Percentiles rank a stretch among this genome's conserved stretches.
Evolutionary conservation across 2,329 filamentous ascomycete genomes (phyloP).

Genomic region (Sarocladium kiliense): DNA sequence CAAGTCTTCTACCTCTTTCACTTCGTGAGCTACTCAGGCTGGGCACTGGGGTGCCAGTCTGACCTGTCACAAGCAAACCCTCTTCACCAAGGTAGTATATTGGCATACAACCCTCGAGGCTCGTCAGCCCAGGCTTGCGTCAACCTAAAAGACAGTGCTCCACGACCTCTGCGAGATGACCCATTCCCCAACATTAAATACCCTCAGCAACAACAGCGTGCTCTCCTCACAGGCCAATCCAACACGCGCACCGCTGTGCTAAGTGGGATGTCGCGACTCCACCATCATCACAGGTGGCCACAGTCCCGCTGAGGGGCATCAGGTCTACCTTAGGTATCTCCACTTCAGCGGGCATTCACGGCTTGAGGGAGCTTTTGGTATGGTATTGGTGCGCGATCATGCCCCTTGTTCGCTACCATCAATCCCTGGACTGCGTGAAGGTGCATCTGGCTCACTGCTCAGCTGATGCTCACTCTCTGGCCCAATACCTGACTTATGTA

Average conservation of each 20-base stretch:
- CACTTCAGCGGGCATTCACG: slow-evolving; percentile 7
- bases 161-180: not conserved
- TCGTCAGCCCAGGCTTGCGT: too few relatives aligned
- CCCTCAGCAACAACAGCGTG: not conserved
- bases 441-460: too few relatives aligned
- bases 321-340: not conserved
- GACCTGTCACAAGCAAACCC: too few relatives aligned
- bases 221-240: not conserved
- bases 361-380: not conserved
- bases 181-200: not conserved
- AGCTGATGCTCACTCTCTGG: not conserved
- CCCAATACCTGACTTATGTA: not conserved
- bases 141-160: not conserved
- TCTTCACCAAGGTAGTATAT: too few relatives aligned
- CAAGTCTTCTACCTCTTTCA: too few relatives aligned
- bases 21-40: too few relatives aligned
- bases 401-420: not conserved
- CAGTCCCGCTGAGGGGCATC: not conserved
- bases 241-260: not conserved
- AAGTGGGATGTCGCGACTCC: not conserved
- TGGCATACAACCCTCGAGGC: too few relatives aligned
- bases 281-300: not conserved
- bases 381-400: not conserved
- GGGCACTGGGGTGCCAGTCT: too few relatives aligned
- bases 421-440: too few relatives aligned